These are phyloP conservation scores for Globisporangium abappressorium DNA, from an alignment of 352 stramenopile genomes.

Conservation along the genomic window DNA sequence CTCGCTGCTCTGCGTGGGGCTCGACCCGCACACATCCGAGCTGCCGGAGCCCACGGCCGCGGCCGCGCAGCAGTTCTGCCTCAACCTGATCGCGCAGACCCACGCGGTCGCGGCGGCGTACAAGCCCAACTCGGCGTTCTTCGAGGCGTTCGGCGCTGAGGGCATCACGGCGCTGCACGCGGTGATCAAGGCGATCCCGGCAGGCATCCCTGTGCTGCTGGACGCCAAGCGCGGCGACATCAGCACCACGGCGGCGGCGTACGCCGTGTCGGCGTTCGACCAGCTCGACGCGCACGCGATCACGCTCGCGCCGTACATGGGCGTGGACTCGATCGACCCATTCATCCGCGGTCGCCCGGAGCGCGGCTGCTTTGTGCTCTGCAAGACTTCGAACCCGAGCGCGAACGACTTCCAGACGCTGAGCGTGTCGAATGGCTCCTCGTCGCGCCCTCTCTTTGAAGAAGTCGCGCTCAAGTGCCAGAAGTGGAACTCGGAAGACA, in stretches of 20 bases:
- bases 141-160: slow-evolving; percentile 90
- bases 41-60: slow-evolving; percentile 79
- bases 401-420: slow-evolving; percentile 96
- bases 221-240: slow-evolving; percentile 99
- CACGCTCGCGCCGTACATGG: slow-evolving; percentile 98
- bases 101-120: slow-evolving; percentile 92
- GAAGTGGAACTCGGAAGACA: slow-evolving; percentile 89
- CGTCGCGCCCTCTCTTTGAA: slow-evolving; percentile 71
- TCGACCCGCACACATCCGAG: slow-evolving; percentile 94
- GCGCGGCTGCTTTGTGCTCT: slow-evolving; percentile 96
- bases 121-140: slow-evolving; percentile 99
- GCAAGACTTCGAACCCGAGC: slow-evolving; percentile 99
- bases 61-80: slow-evolving; percentile 93
- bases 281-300: slow-evolving; percentile 93
- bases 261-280: slow-evolving; percentile 94
- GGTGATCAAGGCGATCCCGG: slow-evolving; percentile 88
- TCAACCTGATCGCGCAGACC: slow-evolving; percentile 94
- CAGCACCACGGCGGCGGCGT: slow-evolving; percentile 95
- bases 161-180: slow-evolving; percentile 88
- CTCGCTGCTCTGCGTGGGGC: slow-evolving; percentile 97
- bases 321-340: slow-evolving; percentile 95
- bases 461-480: slow-evolving; percentile 89
- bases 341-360: slow-evolving; percentile 91
- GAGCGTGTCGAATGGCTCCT: slow-evolving; percentile 20
- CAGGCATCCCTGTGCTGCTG: slow-evolving; percentile 94